Conservation (phyloP, 805 yeast genomes). For the Blastobotrys terrestris region DNA sequence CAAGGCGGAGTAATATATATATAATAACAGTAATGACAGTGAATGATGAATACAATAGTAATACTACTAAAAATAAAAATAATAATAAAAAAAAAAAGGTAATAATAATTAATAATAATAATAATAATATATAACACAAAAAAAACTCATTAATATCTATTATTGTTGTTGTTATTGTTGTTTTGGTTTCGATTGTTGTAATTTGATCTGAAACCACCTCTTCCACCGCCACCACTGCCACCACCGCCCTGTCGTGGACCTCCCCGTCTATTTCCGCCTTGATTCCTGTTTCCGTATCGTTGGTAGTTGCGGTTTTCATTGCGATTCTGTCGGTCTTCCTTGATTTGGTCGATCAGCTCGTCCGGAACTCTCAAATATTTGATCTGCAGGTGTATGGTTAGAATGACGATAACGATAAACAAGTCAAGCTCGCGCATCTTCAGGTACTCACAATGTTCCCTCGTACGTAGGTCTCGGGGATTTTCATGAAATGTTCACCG, state of each 20-base stretch:
- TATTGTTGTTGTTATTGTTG: conserved; percentile 10
- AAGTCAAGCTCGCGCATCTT: conserved; percentile 10
- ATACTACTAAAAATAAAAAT: too few species aligned
- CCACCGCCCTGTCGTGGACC: conserved; percentile 12
- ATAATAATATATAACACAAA: background rate
- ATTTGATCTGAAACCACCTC: conserved; percentile 10
- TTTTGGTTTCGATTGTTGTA: conserved; percentile 7
- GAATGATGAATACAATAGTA: too few species aligned
- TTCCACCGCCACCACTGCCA: conserved; percentile 11
- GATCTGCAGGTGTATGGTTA: conserved; percentile 23
- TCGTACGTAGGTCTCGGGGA: conserved; percentile 72
- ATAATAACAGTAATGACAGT: background rate
- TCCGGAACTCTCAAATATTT: conserved; percentile 39
- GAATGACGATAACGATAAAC: conserved; percentile 10
- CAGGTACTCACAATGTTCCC: conserved; percentile 60
- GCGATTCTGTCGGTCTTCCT: conserved; percentile 33
- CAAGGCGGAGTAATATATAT: conserved; percentile 42
- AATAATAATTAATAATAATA: background rate
- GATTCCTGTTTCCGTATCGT: conserved; percentile 11
- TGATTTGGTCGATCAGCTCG: conserved; percentile 31
- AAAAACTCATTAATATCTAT: background rate
- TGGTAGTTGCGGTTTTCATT: conserved; percentile 28
- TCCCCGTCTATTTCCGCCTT: conserved; percentile 12
- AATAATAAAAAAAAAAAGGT: too few species aligned
- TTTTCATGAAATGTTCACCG: conserved; percentile 56